phyloP scores from a whole-genome alignment of 1,139 yeast genomes.

The Taiozyma sp. region DNA sequence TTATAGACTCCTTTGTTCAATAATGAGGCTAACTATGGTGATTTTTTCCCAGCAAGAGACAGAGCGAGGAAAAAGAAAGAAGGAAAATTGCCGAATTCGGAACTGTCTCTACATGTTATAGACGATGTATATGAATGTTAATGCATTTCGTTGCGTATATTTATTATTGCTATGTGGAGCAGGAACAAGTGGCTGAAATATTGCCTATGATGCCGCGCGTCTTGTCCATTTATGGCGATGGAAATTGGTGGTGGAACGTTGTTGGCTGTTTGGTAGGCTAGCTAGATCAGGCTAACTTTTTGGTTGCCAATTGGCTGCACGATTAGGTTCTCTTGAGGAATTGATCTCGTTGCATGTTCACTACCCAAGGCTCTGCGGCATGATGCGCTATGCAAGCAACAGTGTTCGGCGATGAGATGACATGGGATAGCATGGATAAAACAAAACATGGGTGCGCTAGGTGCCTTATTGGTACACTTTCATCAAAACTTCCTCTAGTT shows the following conservation, averaged over 20 bases:
- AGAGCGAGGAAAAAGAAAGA: neutral
- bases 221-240: neutral
- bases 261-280: neutral
- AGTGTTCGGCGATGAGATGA: neutral
- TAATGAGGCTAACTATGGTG: neutral
- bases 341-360: neutral
- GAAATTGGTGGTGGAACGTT: neutral
- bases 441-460: no score
- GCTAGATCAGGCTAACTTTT: neutral
- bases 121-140: neutral
- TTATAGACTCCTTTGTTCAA: neutral
- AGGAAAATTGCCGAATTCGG: neutral
- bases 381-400: neutral
- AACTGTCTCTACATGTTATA: neutral
- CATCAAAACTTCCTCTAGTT: conserved; percentile 16
- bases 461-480: conserved; percentile 10
- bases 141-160: neutral
- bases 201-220: no score
- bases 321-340: neutral
- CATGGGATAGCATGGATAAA: neutral
- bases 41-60: neutral
- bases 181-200: neutral
- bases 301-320: neutral
- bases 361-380: neutral
- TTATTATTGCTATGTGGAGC: neutral